Evolutionary conservation across 257 asterid species (phyloP), one percentile per base, ranked within the genome.

Genomic region (Nicotiana tabacum): DNA sequence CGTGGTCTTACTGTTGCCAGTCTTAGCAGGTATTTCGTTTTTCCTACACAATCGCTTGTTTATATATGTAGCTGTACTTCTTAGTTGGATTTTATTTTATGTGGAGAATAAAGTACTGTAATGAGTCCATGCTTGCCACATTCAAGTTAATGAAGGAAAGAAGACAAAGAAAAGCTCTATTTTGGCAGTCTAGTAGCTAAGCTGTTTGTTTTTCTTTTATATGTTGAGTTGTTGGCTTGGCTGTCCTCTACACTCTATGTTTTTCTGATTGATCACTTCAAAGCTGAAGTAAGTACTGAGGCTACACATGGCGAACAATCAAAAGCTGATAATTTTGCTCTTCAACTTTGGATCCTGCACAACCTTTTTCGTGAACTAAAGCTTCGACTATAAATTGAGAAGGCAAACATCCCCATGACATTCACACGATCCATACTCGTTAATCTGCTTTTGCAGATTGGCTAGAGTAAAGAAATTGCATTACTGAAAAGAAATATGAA

Each of bases 1-100:
- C 90, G 91, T 77, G 98, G 98, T 81, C 80, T 96, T 65, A 77
- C 90, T 8, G 96, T 94, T 82, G 94, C 95, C 84, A 96, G 99
- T 87, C 97, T 96, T 69, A 96, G 91, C 94, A 96, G 99, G 98
- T 96, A 84, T 67, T 83, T 30, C 29, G 6, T 51, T 9, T 81
- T 12, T 30, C 72, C n/a, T 85, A 2, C 67, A 15, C 46, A 58
- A 62, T 65, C 80, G 64, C 32, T 83, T 67, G 82, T 39, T 70
- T 60, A 33, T 10, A 6, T 27, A 29, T 51, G 18, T 13, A 53
- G 58, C 58, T 53, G 18, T 13, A 53, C 58, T 53, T 13, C 18
- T 53, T 12, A 0, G 18, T 15, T 53, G 5, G 58, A 15, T 53
- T 53, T 53, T 53, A 53, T 53, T 53, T 53, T 53, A 53, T 53